Percentiles rank a stretch among this genome's conserved stretches.
Conservation (phyloP, 2,329 filamentous ascomycete genomes). For the Magnaporthiopsis poae region DNA sequence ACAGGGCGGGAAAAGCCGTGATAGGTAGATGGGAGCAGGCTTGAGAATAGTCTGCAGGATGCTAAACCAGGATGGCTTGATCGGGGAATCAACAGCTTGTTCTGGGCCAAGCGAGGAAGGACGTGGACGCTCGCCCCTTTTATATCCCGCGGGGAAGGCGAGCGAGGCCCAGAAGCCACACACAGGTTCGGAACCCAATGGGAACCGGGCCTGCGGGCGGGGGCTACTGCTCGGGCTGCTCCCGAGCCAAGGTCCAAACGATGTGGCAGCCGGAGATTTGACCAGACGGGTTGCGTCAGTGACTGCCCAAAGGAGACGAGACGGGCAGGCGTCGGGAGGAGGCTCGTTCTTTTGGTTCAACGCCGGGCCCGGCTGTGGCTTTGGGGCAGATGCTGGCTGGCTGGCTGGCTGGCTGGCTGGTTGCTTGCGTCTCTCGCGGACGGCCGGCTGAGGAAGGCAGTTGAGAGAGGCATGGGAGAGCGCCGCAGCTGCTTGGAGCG, state of each 20-base stretch:
- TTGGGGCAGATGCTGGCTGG: not conserved
- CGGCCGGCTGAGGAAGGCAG: not conserved
- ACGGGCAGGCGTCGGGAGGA: not conserved
- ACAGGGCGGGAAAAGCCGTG: not conserved
- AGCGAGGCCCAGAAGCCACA: not conserved
- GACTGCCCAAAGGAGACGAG: not conserved
- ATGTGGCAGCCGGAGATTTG: constrained; percentile 3
- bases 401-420: not conserved
- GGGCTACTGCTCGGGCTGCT: not conserved
- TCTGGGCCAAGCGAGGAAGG: not conserved
- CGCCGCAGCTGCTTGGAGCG: too few species aligned
- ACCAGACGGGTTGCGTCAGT: not conserved
- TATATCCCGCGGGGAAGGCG: not conserved
- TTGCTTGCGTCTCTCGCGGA: not conserved
- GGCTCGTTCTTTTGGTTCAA: not conserved
- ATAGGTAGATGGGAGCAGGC: not conserved
- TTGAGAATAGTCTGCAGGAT: not conserved
- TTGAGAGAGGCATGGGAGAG: not conserved
- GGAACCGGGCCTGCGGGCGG: not conserved
- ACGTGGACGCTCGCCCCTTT: not conserved
- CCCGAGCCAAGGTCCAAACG: not conserved
- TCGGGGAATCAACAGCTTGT: not conserved
- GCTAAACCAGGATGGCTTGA: not conserved
- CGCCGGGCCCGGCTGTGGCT: not conserved
- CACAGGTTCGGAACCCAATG: not conserved